Evolutionary conservation across 1,284 basidiomycete genomes (phyloP).

Genomic region (Trichosporon sp.): DNA sequence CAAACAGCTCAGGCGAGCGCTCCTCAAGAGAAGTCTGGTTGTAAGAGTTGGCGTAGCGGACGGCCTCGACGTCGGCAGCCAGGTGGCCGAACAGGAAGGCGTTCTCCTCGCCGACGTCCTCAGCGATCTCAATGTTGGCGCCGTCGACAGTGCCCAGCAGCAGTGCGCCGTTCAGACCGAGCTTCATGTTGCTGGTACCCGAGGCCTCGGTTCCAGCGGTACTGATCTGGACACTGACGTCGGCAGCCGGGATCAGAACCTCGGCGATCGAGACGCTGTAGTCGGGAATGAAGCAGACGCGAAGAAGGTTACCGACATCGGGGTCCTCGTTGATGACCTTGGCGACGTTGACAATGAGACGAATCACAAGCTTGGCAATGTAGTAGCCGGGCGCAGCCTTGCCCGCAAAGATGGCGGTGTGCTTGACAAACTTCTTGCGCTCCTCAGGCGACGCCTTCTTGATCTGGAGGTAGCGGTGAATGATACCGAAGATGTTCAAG

Average conservation of each 20-base stretch:
- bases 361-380: constrained; percentile 65
- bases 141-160: constrained; percentile 67
- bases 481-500: constrained; percentile 59
- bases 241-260: constrained; percentile 81
- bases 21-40: constrained; percentile 71
- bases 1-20: constrained; percentile 71
- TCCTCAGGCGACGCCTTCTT: constrained; percentile 72
- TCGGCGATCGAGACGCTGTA: constrained; percentile 80
- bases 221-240: constrained; percentile 88
- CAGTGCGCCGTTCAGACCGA: constrained; percentile 63
- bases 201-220: constrained; percentile 80
- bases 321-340: constrained; percentile 78
- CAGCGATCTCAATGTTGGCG: constrained; percentile 91
- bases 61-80: constrained; percentile 60
- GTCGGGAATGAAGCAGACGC: constrained; percentile 72
- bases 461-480: constrained; percentile 76
- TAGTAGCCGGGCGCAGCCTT: constrained; percentile 53
- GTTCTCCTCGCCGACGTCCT: constrained; percentile 72
- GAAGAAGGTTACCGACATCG: constrained; percentile 75
- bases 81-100: constrained; percentile 50
- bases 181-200: constrained; percentile 75
- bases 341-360: constrained; percentile 82
- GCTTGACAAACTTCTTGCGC: constrained; percentile 60
- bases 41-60: constrained; percentile 77
- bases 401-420: constrained; percentile 84